Evolutionary conservation across 768 basidiomycete species (phyloP), one percentile per base, ranked within the genome.

Genomic region (Suillus subaureus): DNA sequence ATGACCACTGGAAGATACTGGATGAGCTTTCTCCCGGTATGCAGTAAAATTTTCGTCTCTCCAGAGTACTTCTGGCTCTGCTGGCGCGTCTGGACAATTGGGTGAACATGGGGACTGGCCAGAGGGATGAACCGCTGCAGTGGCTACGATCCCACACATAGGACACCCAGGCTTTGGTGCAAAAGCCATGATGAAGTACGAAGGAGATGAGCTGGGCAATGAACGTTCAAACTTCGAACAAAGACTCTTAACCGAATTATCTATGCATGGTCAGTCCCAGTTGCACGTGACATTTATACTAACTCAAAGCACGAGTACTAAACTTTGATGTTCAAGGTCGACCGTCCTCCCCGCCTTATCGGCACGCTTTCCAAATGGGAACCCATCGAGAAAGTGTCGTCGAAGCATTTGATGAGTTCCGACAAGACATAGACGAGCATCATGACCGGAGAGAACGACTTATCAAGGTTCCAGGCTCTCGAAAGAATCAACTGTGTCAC

Each of bases 391-490:
- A 39, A 49, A 43, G 31, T 37, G 54, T 49, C 54, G 33, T 31
- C 69, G 66, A 57, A 54, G 45, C 45, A 68, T 96, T 96, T 72
- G 79, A 85, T 47, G 67, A 69, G 16, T 94, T 92, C 78, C 85
- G 91, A 69, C 82, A 81, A 55, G 85, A 92, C 61, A 81, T 96
- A 42, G 95, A 97, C 79, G 86, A 89, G 39, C 83, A 92, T 77
- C 88, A 96, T 75, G 96, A 98, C 76, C 83, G 90, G 66, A 82
- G 96, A 61, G 97, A 99, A 74, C 85, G 92, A 23, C 84, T 99
- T 69, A 95, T 97, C 75, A 97, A 98, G 87, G 89, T 92, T 56
- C 73, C 56, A 28, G 62, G 61, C 45, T 42, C 45, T 62, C 62
- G 8, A 12, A 13, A 37, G 40, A 42, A 37, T 42, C 23, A 23